phyloP scores from a whole-genome alignment of 2,329 filamentous ascomycete genomes.

The Drechmeria coniospora region DNA sequence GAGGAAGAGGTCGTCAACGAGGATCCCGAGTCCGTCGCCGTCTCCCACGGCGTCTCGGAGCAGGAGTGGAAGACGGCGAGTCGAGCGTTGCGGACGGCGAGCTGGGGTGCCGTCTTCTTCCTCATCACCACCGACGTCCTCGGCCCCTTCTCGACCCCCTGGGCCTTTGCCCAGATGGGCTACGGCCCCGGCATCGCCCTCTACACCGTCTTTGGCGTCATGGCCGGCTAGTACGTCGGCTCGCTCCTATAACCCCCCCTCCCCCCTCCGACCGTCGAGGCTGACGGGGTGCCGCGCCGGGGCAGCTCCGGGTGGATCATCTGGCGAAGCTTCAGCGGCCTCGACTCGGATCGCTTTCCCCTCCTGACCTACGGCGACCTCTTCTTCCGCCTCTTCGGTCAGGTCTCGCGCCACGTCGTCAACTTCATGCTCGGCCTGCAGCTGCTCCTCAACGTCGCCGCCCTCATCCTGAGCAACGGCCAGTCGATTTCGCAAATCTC shows the following conservation, averaged over 20 bases:
- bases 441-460: slow-evolving; percentile 32
- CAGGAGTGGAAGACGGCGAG: slow-evolving; percentile 29
- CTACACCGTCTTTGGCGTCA: slow-evolving; percentile 22
- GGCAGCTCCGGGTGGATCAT: slow-evolving; percentile 27
- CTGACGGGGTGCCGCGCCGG: slow-evolving; percentile 9
- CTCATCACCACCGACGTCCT: slow-evolving; percentile 33
- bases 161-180: slow-evolving; percentile 17
- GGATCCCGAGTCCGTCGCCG: slow-evolving; percentile 2
- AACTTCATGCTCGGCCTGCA: slow-evolving; percentile 31
- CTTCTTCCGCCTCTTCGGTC: slow-evolving; percentile 30
- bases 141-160: slow-evolving; percentile 24
- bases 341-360: slow-evolving; percentile 30
- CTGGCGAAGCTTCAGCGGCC: slow-evolving; percentile 25
- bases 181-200: slow-evolving; percentile 26
- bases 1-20: too few species aligned
- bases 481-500: slow-evolving; percentile 39
- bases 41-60: slow-evolving; percentile 2
- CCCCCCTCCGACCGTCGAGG: slow-evolving; percentile 6
- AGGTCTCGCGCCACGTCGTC: slow-evolving; percentile 25
- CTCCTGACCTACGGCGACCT: slow-evolving; percentile 29
- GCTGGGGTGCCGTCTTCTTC: slow-evolving; percentile 30
- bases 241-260: not conserved
- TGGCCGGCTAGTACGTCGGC: slow-evolving; percentile 3
- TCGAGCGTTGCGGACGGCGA: slow-evolving; percentile 28
- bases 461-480: slow-evolving; percentile 36